phyloP scores from a whole-genome alignment of 495 filamentous ascomycete genomes.

The Aspergillus asperescens region DNA sequence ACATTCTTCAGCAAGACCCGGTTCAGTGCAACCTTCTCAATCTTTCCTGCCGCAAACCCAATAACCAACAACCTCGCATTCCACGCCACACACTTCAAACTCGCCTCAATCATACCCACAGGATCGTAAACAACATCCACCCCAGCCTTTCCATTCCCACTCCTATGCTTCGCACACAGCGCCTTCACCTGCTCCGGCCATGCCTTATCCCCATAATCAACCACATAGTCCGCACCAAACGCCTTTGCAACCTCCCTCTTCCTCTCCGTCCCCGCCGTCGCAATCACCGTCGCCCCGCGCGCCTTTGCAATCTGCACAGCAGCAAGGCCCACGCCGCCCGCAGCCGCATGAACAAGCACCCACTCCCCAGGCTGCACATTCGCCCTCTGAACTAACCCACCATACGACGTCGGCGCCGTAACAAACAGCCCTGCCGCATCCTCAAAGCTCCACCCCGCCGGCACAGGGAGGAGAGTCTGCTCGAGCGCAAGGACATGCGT shows the following conservation, averaged over 20 bases:
- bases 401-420: slow-evolving; percentile 87
- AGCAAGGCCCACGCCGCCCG: slow-evolving; percentile 85
- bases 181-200: slow-evolving; percentile 79
- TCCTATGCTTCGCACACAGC: slow-evolving; percentile 47
- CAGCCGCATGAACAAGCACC: slow-evolving; percentile 89
- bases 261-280: slow-evolving; percentile 70
- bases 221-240: slow-evolving; percentile 78
- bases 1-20: slow-evolving; percentile 93
- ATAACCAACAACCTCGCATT: slow-evolving; percentile 82
- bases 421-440: slow-evolving; percentile 88
- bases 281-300: slow-evolving; percentile 81
- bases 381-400: slow-evolving; percentile 72
- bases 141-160: slow-evolving; percentile 58
- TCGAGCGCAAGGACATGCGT: slow-evolving; percentile 66
- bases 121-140: slow-evolving; percentile 91
- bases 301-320: slow-evolving; percentile 94
- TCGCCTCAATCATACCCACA: slow-evolving; percentile 77
- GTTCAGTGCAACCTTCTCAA: slow-evolving; percentile 91
- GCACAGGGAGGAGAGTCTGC: slow-evolving; percentile 63
- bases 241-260: slow-evolving; percentile 72
- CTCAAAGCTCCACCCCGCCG: slow-evolving; percentile 71
- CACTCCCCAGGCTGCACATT: slow-evolving; percentile 72
- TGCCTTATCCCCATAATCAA: slow-evolving; percentile 64
- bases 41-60: slow-evolving; percentile 82
- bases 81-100: slow-evolving; percentile 85